These are phyloP conservation scores for Neonectria ditissima DNA, from an alignment of 2,329 filamentous ascomycete species.

Conservation along the genomic window DNA sequence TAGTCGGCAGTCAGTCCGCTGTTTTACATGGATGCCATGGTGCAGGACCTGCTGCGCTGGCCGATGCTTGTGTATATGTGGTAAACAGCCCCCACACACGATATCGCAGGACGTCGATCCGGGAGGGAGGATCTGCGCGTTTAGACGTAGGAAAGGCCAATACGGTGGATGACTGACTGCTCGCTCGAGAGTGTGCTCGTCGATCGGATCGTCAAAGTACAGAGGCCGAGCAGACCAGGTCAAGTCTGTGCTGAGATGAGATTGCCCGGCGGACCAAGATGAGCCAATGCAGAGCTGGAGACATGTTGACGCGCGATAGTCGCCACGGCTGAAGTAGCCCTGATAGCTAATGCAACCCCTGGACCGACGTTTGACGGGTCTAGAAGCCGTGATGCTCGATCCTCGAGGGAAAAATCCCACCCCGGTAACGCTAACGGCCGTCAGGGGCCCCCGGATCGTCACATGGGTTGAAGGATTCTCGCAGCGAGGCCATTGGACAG, in stretches of 20 bases:
- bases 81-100: neutral
- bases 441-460: slow-evolving; percentile 15
- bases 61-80: slow-evolving; percentile 1
- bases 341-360: neutral
- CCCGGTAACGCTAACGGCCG: neutral
- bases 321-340: neutral
- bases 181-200: neutral
- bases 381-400: neutral
- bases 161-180: neutral
- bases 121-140: neutral
- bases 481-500: slow-evolving; percentile 1
- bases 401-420: neutral
- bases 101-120: neutral
- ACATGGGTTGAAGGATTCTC: slow-evolving; percentile 15
- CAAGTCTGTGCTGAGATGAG: slow-evolving; percentile 15
- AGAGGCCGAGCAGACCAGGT: neutral
- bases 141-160: neutral
- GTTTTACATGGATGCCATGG: neutral
- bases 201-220: slow-evolving; percentile 9
- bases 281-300: slow-evolving; percentile 12
- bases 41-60: slow-evolving; percentile 6
- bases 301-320: slow-evolving; percentile 2
- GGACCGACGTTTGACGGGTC: neutral
- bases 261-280: slow-evolving; percentile 7
- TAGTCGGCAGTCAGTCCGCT: neutral